Base-by-base conservation (phyloP, 345 rosid species). In the Pelargonium nanum region DNA sequence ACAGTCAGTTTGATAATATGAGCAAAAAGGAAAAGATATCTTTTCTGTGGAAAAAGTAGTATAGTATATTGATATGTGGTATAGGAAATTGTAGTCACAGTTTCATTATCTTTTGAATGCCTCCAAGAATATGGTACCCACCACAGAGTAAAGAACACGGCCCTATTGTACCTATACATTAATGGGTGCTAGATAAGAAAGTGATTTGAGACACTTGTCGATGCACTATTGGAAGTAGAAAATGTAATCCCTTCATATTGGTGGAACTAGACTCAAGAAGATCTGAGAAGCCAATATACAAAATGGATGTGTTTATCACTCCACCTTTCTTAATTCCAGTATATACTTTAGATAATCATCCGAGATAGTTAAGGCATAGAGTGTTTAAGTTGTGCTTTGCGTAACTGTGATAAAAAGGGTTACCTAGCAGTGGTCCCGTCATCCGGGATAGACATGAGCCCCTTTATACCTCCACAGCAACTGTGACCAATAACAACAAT, bases 401-500 rank as follows among this genome's bases (percentile, higher is more conserved):
- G 52, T 24, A 20, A 65, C 52, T 20, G 50, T n/a, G 32, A 8
- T 20, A 50, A 16, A 0, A 6, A 16, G 19, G 40, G 15, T 70
- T 76, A 80, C 93, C 83, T 81, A 22, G 80, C 7, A 65, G 78
- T 72, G 71, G 77, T 22, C 61, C 83, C 90, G n/a, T 80, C 82
- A 20, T 84, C 88, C 0, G 89, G 81, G 63, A 80, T 75, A 22
- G 81, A 68, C 97, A 93, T 90, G 63, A 93, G 99, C 64, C 96
- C 97, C 68, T 86, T 85, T 60, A 90, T 93, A 54, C 99, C 99
- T 24, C 99, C 99, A 65, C 99, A 93, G 60, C 92, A 73, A 64
- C 99, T 93, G 59, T 93, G 99, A 6, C 99, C 99, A 63, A 93
- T 86, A 53, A 93, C 92, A 40, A 90, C 70, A 63, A 93, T 80